Percentiles rank a stretch among this genome's conserved stretches.
These are phyloP conservation scores for Vicia faba DNA, from an alignment of 306 rosid species.

Conservation along the genomic window DNA sequence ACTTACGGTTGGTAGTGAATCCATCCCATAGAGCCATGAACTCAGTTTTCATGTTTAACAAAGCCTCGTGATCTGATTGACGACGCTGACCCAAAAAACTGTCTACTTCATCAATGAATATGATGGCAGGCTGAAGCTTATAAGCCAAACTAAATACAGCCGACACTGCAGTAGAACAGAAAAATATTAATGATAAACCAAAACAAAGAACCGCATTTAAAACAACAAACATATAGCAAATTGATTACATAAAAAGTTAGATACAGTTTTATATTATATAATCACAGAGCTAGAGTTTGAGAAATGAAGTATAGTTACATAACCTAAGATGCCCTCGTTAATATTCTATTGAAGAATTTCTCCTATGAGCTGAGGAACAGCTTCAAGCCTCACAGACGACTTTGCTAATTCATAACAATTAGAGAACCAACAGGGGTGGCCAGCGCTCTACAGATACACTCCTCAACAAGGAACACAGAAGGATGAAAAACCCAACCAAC, in stretches of 20 bases:
- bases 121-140: slow-evolving; percentile 98
- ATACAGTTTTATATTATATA: background rate
- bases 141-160: slow-evolving; percentile 97
- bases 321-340: slow-evolving; percentile 11
- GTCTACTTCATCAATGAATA: slow-evolving; percentile 97
- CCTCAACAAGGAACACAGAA: background rate
- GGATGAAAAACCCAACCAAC: slow-evolving; percentile 1
- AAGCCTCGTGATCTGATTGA: slow-evolving; percentile 84
- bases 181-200: slow-evolving; percentile 23
- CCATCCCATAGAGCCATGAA: slow-evolving; percentile 99
- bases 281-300: slow-evolving; percentile 8
- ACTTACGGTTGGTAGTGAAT: slow-evolving; percentile 96
- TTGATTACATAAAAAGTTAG: slow-evolving; percentile 16
- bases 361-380: background rate
- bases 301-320: background rate
- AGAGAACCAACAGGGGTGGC: slow-evolving; percentile 3
- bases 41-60: slow-evolving; percentile 96
- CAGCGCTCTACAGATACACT: slow-evolving; percentile 5
- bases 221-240: slow-evolving; percentile 27
- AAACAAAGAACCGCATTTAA: slow-evolving; percentile 18
- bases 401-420: background rate
- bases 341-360: slow-evolving; percentile 10
- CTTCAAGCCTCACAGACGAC: slow-evolving; percentile 26
- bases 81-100: slow-evolving; percentile 99
- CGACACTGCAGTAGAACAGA: slow-evolving; percentile 60